A percentile compares a stretch with the other conserved stretches of the same genome.
phyloP scores from a whole-genome alignment of 176 grass and related monocot species.

The Hyparrhenia diplandra region DNA sequence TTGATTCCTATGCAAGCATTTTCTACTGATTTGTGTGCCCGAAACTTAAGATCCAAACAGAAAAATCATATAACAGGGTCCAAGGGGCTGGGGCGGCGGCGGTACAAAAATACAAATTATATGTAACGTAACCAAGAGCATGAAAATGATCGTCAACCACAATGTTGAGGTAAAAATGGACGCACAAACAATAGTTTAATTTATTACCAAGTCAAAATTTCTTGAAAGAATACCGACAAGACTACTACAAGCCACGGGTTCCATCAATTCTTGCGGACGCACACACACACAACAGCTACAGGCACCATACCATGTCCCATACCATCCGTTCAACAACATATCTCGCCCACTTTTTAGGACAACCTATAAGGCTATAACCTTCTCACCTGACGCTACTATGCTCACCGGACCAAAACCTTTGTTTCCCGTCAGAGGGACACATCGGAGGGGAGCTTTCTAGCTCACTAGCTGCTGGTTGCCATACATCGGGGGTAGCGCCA shows the following conservation, averaged over 20 bases:
- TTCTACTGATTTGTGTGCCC: background rate
- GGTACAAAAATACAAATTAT: background rate
- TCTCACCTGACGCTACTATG: slow-evolving; percentile 36
- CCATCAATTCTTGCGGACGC: slow-evolving; percentile 28
- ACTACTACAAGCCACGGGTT: slow-evolving; percentile 38
- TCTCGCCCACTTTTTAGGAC: slow-evolving; percentile 38
- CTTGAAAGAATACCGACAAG: slow-evolving; percentile 51
- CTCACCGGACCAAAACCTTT: slow-evolving; percentile 55
- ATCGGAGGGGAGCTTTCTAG: slow-evolving; percentile 28
- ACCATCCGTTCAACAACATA: slow-evolving; percentile 31
- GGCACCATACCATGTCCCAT: slow-evolving; percentile 17
- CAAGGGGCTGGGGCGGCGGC: too few relatives aligned
- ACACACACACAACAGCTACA: slow-evolving; percentile 21
- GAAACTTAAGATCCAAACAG: background rate
- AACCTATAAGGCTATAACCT: slow-evolving; percentile 26
- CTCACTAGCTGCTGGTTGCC: slow-evolving; percentile 70
- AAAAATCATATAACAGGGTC: background rate
- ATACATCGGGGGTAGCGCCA: slow-evolving; percentile 56
- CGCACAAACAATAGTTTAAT: slow-evolving; percentile 42
- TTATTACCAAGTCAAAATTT: slow-evolving; percentile 71
- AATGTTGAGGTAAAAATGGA: background rate
- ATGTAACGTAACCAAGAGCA: background rate
- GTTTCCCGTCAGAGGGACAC: slow-evolving; percentile 33
- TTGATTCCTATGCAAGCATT: background rate
- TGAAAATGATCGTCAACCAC: background rate